Percentiles rank a stretch among this genome's conserved stretches.
Evolutionary conservation across 1,139 yeast species (phyloP).

Genomic region (Candida albicans): DNA sequence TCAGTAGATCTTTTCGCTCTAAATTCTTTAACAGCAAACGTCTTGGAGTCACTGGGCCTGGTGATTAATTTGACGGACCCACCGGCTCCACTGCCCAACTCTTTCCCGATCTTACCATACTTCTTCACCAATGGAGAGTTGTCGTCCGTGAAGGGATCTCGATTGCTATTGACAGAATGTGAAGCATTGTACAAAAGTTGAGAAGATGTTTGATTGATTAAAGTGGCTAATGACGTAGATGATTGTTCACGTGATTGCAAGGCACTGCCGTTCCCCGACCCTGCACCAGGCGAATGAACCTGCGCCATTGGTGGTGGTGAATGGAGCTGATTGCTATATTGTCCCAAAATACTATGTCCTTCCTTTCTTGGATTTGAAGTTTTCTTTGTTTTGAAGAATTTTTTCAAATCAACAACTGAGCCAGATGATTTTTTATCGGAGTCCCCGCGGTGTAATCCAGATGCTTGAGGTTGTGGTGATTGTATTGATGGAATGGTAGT

Average conservation of each 20-base stretch:
- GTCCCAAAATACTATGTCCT: slow-evolving; percentile 13
- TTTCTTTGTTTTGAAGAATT: slow-evolving; percentile 42
- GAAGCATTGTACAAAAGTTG: slow-evolving; percentile 45
- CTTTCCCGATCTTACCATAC: slow-evolving; percentile 87
- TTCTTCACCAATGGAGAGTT: slow-evolving; percentile 74
- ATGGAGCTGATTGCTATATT: slow-evolving; percentile 29
- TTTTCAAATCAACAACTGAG: slow-evolving; percentile 43
- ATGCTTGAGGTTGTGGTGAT: slow-evolving; percentile 19
- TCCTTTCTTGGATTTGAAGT: slow-evolving; percentile 19
- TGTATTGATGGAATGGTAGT: slow-evolving; percentile 6
- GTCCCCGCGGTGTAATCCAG: slow-evolving; percentile 23
- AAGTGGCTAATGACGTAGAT: slow-evolving; percentile 41
- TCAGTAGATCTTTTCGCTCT: slow-evolving; percentile 84
- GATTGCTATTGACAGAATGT: slow-evolving; percentile 23
- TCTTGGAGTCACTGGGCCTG: slow-evolving; percentile 75
- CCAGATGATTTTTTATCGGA: slow-evolving; percentile 31
- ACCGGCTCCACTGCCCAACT: slow-evolving; percentile 96
- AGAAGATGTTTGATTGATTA: slow-evolving; percentile 46
- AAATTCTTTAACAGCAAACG: slow-evolving; percentile 97
- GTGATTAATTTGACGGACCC: slow-evolving; percentile 89
- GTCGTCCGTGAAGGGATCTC: slow-evolving; percentile 49
- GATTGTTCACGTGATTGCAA: slow-evolving; percentile 37
- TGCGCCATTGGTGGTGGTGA: slow-evolving; percentile 28
- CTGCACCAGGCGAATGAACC: slow-evolving; percentile 1
- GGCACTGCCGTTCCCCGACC: slow-evolving; percentile 13